Conservation (phyloP, 495 filamentous ascomycete genomes). For the Penicillium steckii region DNA sequence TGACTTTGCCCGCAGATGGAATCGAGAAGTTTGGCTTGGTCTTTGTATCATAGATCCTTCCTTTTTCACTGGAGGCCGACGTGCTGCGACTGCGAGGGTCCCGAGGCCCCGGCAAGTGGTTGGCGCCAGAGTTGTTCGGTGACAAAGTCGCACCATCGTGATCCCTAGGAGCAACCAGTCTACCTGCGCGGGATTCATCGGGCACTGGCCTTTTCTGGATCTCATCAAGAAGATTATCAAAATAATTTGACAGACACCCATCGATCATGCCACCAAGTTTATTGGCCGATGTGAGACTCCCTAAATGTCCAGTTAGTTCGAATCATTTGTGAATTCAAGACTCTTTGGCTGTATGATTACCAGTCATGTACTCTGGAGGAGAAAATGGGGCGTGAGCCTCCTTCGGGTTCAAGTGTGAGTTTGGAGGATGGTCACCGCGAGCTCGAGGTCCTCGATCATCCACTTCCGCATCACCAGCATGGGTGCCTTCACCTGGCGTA, state of each 20-base stretch:
- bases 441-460: slow-evolving; percentile 1
- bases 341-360: slow-evolving; percentile 1
- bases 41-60: slow-evolving; percentile 13
- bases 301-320: slow-evolving; percentile 20
- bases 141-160: neutral
- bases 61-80: slow-evolving; percentile 27
- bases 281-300: slow-evolving; percentile 42
- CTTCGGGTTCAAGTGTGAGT: slow-evolving; percentile 3
- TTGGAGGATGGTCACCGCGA: neutral
- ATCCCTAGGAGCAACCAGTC: neutral
- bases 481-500: slow-evolving; percentile 18
- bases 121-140: neutral
- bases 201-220: slow-evolving; percentile 11
- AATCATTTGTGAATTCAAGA: neutral
- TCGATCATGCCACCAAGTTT: slow-evolving; percentile 52
- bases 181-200: slow-evolving; percentile 14
- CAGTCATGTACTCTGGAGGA: slow-evolving; percentile 7
- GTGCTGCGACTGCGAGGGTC: slow-evolving; percentile 31
- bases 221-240: slow-evolving; percentile 36
- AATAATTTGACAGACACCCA: slow-evolving; percentile 51
- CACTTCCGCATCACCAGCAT: slow-evolving; percentile 13
- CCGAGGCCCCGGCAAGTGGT: slow-evolving; percentile 21
- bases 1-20: slow-evolving; percentile 14
- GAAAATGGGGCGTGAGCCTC: slow-evolving; percentile 7
- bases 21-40: slow-evolving; percentile 13